These are phyloP conservation scores for Solanum arcanum DNA, from an alignment of 257 asterid species.

Conservation along the genomic window DNA sequence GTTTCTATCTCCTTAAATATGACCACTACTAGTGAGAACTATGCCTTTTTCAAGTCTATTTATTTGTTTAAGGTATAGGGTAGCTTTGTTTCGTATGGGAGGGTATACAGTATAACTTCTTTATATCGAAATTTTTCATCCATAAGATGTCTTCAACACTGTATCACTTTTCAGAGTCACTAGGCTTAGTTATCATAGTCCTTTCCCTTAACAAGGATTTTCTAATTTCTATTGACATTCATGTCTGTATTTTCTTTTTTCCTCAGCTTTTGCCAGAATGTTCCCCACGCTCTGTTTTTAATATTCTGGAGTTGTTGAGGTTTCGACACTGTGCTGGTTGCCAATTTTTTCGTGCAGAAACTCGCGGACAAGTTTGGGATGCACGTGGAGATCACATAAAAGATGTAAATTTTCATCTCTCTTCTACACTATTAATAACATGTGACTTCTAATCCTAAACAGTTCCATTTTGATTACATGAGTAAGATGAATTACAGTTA, in stretches of 20 bases:
- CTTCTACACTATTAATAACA: neutral
- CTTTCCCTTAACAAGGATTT: neutral
- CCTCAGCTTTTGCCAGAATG: conserved; percentile 90
- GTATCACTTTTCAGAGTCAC: neutral
- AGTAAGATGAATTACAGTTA: neutral
- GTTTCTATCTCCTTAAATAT: neutral
- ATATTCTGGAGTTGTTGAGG: conserved; percentile 56
- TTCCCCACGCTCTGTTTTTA: conserved; percentile 67
- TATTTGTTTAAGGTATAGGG: neutral
- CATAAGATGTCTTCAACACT: neutral
- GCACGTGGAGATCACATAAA: conserved; percentile 61
- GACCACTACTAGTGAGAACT: neutral
- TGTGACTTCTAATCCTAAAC: neutral
- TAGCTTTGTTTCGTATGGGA: neutral
- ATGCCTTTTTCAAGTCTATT: neutral
- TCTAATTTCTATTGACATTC: neutral
- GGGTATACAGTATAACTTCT: neutral
- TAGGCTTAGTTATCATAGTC: neutral
- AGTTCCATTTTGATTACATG: neutral
- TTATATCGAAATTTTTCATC: neutral
- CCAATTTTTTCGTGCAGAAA: conserved; percentile 78
- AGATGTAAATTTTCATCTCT: conserved; percentile 42
- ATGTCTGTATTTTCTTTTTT: neutral
- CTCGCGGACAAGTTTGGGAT: conserved; percentile 82
- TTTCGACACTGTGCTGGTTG: conserved; percentile 81